Evolutionary conservation across 2,329 filamentous ascomycete species (phyloP).

Genomic region (Fonsecaea pedrosoi): DNA sequence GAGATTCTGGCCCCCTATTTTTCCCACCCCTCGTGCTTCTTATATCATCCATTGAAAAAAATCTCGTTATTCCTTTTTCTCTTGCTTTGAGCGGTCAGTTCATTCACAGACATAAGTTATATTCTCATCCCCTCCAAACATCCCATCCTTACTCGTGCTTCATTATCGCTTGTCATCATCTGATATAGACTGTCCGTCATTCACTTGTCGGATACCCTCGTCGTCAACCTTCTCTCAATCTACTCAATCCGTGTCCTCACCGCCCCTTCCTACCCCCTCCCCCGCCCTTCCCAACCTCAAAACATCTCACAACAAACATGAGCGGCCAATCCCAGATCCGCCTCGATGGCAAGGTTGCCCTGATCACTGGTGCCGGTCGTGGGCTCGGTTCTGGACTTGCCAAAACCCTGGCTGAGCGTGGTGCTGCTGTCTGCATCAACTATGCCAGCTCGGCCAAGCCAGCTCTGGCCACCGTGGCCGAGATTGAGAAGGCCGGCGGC

Average conservation of each 20-base stretch:
- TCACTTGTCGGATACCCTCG: constrained; percentile 14
- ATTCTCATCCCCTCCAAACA: neutral
- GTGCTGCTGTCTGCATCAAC: constrained; percentile 49
- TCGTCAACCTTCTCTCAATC: constrained; percentile 3
- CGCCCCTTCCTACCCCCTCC: constrained; percentile 4
- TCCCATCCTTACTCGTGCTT: constrained; percentile 2
- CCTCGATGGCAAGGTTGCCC: constrained; percentile 48
- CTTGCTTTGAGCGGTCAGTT: constrained; percentile 20
- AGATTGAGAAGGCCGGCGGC: constrained; percentile 41
- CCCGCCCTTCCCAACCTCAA: neutral
- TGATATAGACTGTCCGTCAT: constrained; percentile 12
- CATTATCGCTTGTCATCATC: constrained; percentile 10
- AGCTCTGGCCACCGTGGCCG: constrained; percentile 43
- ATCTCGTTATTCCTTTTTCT: constrained; percentile 6
- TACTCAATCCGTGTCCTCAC: constrained; percentile 4
- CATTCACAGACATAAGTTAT: constrained; percentile 4
- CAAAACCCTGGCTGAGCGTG: constrained; percentile 46
- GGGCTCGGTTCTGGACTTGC: constrained; percentile 48
- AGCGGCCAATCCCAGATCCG: constrained; percentile 33
- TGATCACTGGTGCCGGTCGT: constrained; percentile 48
- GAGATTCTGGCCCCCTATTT: neutral
- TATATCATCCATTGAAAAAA: constrained; percentile 8
- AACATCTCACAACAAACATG: constrained; percentile 25
- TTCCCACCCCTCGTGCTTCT: neutral
- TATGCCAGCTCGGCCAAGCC: constrained; percentile 54